Percentiles rank a stretch among this genome's conserved stretches.
These are phyloP conservation scores for Agaricus blazei DNA, from an alignment of 768 basidiomycete genomes.

Conservation along the genomic window DNA sequence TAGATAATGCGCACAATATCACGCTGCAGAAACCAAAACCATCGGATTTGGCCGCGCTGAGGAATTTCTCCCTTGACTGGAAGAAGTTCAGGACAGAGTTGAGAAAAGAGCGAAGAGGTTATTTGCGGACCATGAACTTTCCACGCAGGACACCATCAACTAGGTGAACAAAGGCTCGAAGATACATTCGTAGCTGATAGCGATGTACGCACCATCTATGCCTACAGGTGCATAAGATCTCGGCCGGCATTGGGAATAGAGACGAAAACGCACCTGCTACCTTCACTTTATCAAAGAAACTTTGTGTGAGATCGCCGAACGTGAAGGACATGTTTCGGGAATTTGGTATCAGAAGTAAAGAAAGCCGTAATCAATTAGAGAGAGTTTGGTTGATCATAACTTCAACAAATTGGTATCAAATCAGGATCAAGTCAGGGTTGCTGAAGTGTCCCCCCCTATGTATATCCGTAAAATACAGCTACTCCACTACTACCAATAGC, in stretches of 20 bases:
- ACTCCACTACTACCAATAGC: background rate
- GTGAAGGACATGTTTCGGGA: constrained; percentile 16
- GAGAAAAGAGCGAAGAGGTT: background rate
- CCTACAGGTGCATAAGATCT: constrained; percentile 19
- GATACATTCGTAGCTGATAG: background rate
- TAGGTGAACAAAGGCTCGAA: constrained; percentile 19
- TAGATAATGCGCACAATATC: constrained; percentile 59
- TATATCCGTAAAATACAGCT: no score
- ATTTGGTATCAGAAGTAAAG: background rate
- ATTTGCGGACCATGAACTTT: constrained; percentile 77
- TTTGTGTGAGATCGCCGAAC: constrained; percentile 50
- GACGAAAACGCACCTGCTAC: constrained; percentile 67
- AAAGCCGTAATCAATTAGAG: background rate
- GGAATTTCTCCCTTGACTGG: constrained; percentile 88
- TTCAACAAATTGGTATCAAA: no score
- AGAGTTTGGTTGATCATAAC: background rate
- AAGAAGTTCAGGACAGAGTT: constrained; percentile 1
- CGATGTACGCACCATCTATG: constrained; percentile 53
- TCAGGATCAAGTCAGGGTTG: no score
- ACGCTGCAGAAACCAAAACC: constrained; percentile 95
- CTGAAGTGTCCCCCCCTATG: no score
- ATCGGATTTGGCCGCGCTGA: constrained; percentile 70
- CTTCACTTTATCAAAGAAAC: constrained; percentile 73
- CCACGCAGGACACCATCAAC: constrained; percentile 93
- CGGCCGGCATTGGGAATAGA: background rate